These are phyloP conservation scores for Wickerhamiella vanderwaltii DNA, from an alignment of 805 yeast genomes.

Conservation along the genomic window DNA sequence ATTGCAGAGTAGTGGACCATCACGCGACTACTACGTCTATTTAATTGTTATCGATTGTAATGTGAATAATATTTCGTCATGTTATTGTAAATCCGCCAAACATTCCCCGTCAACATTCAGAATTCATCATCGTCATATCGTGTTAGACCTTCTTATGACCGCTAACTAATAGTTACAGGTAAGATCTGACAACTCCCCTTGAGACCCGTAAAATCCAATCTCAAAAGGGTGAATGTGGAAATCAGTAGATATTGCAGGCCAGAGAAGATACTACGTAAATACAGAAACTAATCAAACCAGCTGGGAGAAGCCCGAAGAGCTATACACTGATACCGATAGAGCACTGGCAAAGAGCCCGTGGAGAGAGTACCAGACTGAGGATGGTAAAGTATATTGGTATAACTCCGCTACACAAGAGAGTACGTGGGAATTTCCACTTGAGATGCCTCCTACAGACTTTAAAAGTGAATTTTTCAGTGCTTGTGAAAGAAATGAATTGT, in stretches of 20 bases:
- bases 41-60: no score
- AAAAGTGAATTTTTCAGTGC: not conserved
- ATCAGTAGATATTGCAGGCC: not conserved
- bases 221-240: no score
- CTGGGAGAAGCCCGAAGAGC: conserved; percentile 68
- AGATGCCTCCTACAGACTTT: not conserved
- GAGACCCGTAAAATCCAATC: no score
- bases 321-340: conserved; percentile 28
- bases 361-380: conserved; percentile 39
- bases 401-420: conserved; percentile 52
- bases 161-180: no score
- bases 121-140: no score
- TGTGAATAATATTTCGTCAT: no score
- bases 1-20: no score
- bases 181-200: no score
- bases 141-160: no score
- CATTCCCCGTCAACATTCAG: no score
- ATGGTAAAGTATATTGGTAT: conserved; percentile 57
- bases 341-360: conserved; percentile 44
- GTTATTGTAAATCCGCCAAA: no score
- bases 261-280: conserved; percentile 53
- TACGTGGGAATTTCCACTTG: conserved; percentile 50
- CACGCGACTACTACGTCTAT: no score
- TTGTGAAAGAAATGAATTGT: not conserved
- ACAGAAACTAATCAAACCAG: conserved; percentile 51